Evolutionary conservation across 2,329 filamentous ascomycete genomes (phyloP).

Genomic region (Cercospora sp.): DNA sequence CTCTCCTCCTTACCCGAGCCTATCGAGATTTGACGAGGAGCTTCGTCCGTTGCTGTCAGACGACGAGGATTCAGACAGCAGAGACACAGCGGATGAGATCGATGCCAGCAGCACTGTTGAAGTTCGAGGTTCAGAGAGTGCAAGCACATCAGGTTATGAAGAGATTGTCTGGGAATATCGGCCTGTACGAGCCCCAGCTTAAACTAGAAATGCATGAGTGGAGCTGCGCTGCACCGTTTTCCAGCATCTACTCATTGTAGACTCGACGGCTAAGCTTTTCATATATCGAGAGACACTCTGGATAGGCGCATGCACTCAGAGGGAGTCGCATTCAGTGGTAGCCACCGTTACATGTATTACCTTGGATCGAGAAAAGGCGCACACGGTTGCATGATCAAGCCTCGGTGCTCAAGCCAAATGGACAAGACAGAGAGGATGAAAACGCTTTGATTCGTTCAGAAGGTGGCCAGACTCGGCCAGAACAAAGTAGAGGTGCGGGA

Average conservation of each 20-base stretch:
- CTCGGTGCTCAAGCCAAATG: too few species aligned
- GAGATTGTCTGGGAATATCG: not conserved
- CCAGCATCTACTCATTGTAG: not conserved
- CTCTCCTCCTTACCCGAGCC: not conserved
- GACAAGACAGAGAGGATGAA: too few species aligned
- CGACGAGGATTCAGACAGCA: not conserved
- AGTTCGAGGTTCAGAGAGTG: not conserved
- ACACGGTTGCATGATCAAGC: too few species aligned
- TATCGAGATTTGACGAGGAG: not conserved
- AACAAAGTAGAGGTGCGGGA: too few species aligned
- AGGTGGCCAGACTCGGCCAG: too few species aligned
- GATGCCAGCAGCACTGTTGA: not conserved
- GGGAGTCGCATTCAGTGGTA: too few species aligned
- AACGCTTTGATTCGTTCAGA: too few species aligned
- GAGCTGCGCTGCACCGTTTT: not conserved
- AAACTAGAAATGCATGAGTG: not conserved
- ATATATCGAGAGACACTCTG: too few species aligned
- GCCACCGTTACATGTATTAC: too few species aligned
- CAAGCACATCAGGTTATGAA: not conserved
- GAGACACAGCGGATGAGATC: not conserved
- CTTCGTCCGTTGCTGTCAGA: not conserved
- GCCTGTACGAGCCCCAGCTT: not conserved
- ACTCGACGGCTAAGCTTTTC: not conserved
- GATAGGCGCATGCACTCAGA: too few species aligned
- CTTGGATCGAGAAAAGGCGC: too few species aligned